A percentile compares a stretch with the other conserved stretches of the same genome.
These are phyloP conservation scores for Epichloe elymi DNA, from an alignment of 2,329 filamentous ascomycete species.

Conservation along the genomic window DNA sequence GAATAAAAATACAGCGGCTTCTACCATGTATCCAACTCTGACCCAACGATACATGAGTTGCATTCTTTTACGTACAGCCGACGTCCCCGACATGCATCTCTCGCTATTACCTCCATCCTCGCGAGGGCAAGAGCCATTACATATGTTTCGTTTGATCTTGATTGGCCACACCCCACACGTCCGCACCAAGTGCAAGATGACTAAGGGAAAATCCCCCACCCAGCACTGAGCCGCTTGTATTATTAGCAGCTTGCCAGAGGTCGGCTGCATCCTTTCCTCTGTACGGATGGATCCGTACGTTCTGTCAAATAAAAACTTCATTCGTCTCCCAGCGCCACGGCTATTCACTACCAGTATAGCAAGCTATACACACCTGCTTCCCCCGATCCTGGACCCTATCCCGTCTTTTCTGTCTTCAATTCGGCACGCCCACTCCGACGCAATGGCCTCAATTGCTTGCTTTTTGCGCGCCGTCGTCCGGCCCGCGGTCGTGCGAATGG, in stretches of 20 bases:
- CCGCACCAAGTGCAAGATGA: neutral
- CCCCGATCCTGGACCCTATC: neutral
- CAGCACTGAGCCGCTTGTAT: neutral
- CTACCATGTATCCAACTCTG: too few species aligned
- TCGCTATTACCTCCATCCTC: conserved; percentile 1
- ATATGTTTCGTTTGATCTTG: conserved; percentile 3
- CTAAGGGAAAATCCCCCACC: neutral
- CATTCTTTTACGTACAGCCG: neutral
- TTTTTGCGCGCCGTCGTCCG: conserved; percentile 34
- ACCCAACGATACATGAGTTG: neutral
- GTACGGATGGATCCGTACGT: neutral
- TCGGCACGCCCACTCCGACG: conserved; percentile 9
- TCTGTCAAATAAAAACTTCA: neutral
- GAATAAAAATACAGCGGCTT: too few species aligned
- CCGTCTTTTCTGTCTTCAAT: neutral
- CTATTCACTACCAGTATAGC: neutral
- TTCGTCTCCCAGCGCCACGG: neutral
- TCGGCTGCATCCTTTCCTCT: neutral
- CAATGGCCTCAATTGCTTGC: conserved; percentile 50
- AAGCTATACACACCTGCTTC: neutral
- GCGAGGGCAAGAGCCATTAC: neutral
- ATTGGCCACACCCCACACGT: conserved; percentile 3
- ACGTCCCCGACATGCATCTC: too few species aligned
- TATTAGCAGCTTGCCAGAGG: neutral
- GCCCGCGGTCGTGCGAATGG: conserved; percentile 27